Evolutionary conservation across 805 yeast species (phyloP), one percentile per base, ranked within the genome.

Genomic region (Metschnikowia bowlesiae): DNA sequence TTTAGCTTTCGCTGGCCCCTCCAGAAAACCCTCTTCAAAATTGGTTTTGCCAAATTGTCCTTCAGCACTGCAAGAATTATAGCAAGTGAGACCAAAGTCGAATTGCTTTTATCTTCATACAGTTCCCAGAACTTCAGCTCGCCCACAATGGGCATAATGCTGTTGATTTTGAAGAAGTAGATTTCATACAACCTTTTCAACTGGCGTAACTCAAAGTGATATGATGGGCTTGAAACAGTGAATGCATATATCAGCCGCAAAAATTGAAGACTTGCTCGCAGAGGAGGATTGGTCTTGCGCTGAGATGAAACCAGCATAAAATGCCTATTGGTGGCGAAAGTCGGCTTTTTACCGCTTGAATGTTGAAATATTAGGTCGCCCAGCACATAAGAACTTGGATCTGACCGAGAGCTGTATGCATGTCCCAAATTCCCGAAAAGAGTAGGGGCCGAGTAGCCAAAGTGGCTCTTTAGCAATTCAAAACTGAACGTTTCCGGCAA

Each of bases 161-260:
- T 55, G 58, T 70, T 69, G 28, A 69, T 46, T 46, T 68, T 67
- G 52, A 53, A 59, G 51, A 70, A 70, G 54, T 58, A 70, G 3
- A 70, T 35, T 31, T 63, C 59, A 4, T 67, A 39, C 18, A 70
- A 53, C 41, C 56, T 55, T 8, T 50, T 46, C 26, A 56, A 51
- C 43, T 68, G 68, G 7, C 48, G 45, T 8, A 46, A 34, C 11
- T 52, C 47, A 26, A 69, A 57, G 8, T 54, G 59, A 44, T 53
- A 66, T 40, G 58, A 62, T 2, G 60, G 56, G 22, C 69, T 54
- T 9, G 68, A 70, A 51, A 73, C 55, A 7, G 68, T 65, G 51
- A 73, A 73, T 9, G 78, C 77, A 37, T 67, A 62, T 28, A 73
- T 66, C 32, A 67, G 60, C 22, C 64, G 52, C 41, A 72, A 56